Conservation (phyloP, 495 filamentous ascomycete species). For the Lepidopterella palustris region DNA sequence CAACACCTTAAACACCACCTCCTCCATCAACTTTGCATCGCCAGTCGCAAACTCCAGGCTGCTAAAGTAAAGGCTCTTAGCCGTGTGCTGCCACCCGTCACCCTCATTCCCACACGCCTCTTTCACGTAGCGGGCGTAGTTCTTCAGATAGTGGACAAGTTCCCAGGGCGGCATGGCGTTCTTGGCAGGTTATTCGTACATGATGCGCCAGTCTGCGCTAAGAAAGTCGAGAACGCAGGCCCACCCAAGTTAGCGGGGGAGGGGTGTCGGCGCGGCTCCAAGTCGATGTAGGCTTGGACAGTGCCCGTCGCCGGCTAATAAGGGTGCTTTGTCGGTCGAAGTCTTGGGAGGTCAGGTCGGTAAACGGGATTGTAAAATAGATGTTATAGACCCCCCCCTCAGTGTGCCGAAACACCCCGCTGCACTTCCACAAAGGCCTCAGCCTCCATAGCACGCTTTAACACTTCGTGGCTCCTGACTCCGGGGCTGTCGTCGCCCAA, state of each 20-base stretch:
- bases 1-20: not conserved
- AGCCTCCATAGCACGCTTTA: too few species aligned
- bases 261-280: constrained; percentile 3
- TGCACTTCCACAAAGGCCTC: too few species aligned
- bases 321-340: constrained; percentile 7
- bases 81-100: not conserved
- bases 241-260: not conserved
- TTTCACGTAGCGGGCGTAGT: constrained; percentile 3
- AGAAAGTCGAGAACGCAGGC: constrained; percentile 1
- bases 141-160: constrained; percentile 2
- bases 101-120: not conserved
- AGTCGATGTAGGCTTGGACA: constrained; percentile 9
- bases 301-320: constrained; percentile 2
- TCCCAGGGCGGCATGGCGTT: not conserved
- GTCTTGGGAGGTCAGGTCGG: too few species aligned
- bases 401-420: too few species aligned
- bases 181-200: constrained; percentile 2
- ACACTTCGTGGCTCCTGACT: too few species aligned
- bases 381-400: too few species aligned
- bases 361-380: too few species aligned
- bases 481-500: too few species aligned
- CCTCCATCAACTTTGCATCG: not conserved
- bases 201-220: not conserved
- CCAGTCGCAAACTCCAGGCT: not conserved
- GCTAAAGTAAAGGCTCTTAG: not conserved